phyloP scores from a whole-genome alignment of 305 asterid species.

The Solanum hybrid region DNA sequence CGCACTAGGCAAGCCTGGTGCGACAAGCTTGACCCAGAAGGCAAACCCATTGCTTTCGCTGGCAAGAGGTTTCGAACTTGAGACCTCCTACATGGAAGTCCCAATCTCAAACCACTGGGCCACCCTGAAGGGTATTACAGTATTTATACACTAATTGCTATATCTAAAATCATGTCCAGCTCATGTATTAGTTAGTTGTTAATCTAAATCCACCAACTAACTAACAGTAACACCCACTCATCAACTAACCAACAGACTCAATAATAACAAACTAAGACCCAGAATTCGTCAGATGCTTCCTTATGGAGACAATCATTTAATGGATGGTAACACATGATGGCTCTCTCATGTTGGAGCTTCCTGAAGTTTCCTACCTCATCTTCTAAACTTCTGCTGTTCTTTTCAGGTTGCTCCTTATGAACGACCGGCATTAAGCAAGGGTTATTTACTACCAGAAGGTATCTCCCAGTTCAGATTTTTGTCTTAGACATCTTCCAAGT shows the following conservation, averaged over 20 bases:
- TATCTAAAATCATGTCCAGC: background rate
- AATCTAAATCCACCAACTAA: background rate
- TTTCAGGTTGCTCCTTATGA: slow-evolving; percentile 94
- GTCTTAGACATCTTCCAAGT: background rate
- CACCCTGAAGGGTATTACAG: too few species aligned
- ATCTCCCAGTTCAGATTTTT: slow-evolving; percentile 3
- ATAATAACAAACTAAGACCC: background rate
- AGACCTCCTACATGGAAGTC: too few species aligned
- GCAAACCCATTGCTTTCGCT: too few species aligned
- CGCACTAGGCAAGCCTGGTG: too few species aligned
- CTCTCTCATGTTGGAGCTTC: background rate
- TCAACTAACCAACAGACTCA: background rate
- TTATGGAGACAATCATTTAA: background rate
- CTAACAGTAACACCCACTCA: background rate
- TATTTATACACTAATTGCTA: background rate
- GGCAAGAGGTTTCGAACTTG: too few species aligned
- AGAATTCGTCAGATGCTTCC: background rate
- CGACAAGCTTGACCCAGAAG: too few species aligned
- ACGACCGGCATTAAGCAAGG: slow-evolving; percentile 96
- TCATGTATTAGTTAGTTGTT: background rate
- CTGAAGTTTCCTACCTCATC: background rate
- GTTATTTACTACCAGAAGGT: slow-evolving; percentile 93
- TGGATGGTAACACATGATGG: background rate
- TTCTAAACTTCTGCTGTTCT: background rate
- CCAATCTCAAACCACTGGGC: too few species aligned